Evolutionary conservation across 2,329 filamentous ascomycete genomes (phyloP), one percentile per base, ranked within the genome.

Genomic region (Pezicula carpinea): DNA sequence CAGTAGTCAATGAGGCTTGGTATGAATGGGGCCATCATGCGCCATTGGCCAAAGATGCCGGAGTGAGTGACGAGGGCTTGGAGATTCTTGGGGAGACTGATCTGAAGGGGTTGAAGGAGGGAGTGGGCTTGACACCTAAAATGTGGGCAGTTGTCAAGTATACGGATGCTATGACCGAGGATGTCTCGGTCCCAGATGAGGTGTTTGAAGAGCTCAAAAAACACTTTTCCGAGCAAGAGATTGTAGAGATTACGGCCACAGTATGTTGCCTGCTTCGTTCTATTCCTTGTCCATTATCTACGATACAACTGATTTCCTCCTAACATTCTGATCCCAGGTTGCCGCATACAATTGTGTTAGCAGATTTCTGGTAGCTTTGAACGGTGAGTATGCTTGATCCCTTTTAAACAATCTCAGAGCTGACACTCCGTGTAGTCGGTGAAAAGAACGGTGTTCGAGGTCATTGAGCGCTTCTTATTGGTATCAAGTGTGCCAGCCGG

Each of bases 261-360:
- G 62, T 64, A 38, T 38, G 60, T 59, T 49, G 19, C 11, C 26
- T 29, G 13, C 13, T 29, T 29, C 13, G 26, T 8, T 11, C 8
- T n/a, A 29, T 29, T 8, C 26, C 26, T 29, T 29, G 26, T 13
- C 13, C 26, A 29, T 4, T 29, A 11, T 29, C 26, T 29, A 11
- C 26, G 8, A 29, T 11, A 29, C 26, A 10, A 29, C 26, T 29
- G n/a, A n/a, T n/a, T 11, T 33, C 26, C 32, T 41, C 35, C 34
- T 41, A 17, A 38, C 35, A 19, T 32, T 22, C 46, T 43, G 3
- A 21, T 38, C 15, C 10, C 44, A 64, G 61, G 78, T 89, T 55
- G 87, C 86, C 11, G 82, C 80, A 46, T 95, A 95, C 64, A 95
- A 95, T 64, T 91, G 87, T 61, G 88, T 95, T 14, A 90, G 85